Evolutionary conservation across 1,284 basidiomycete species (phyloP), one percentile per base, ranked within the genome.

Genomic region (Marasmius sp.): DNA sequence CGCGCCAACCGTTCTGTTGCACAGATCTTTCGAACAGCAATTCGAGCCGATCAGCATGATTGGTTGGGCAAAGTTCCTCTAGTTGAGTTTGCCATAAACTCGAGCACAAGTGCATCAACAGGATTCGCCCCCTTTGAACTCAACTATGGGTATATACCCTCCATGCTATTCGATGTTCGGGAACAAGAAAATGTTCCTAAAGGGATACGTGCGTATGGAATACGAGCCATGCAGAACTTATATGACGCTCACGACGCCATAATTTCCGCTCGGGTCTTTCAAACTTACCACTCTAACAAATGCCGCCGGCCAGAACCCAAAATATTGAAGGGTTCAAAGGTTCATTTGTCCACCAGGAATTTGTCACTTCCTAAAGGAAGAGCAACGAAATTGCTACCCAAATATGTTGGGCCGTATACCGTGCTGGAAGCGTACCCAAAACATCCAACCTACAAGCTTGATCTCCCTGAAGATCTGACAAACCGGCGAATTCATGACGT

Each of bases 1-100:
- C 61, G 71, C 0, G 64, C 65, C 0, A 72, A 70, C 11, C 60
- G 66, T 0, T 68, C 70, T 0, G 64, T 76, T 1, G 63, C 53
- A 1, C 69, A 72, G 43, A 70, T 77, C 1, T 59, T 77, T 9
- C 47, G 72, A 0, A 33, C 61, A 0, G 52, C 69, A 22, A 70
- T 79, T 0, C 5, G 57, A 0, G 67, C 69, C 0, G 69, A 76
- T 33, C 77, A 79, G 58, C 63, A 64, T 9, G 72, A 78, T 45
- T 80, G 77, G 76, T 65, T 68, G 0, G 55, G 67, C 0, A 67
- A 69, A 33, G 5, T 76, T 0, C 73, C 75, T 9, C 9, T 16
- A 9, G 39, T 41, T n/a, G n/a, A n/a, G n/a, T n/a, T n/a, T n/a
- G n/a, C n/a, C n/a, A n/a, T n/a, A n/a, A n/a, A n/a, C n/a, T n/a